Evolutionary conservation across 768 basidiomycete genomes (phyloP).

Genomic region (Macrocybe gigantea): DNA sequence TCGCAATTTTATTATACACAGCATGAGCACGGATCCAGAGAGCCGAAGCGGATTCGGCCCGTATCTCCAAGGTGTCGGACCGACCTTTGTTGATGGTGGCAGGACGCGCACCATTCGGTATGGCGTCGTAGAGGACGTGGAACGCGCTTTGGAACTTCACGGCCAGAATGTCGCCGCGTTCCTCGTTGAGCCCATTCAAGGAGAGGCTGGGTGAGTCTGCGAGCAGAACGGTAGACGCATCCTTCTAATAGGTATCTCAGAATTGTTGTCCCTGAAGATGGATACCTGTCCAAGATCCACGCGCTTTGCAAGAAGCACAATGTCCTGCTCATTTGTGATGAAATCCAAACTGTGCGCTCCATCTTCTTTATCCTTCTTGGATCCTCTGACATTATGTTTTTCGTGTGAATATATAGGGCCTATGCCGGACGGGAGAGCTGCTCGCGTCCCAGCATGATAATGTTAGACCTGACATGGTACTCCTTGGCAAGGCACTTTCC

Average conservation of each 20-base stretch:
- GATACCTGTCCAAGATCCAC: constrained; percentile 75
- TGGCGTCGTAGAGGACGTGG: constrained; percentile 78
- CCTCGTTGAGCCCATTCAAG: constrained; percentile 96
- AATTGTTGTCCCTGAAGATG: constrained; percentile 86
- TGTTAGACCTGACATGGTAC: constrained; percentile 85
- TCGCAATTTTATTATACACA: constrained; percentile 18
- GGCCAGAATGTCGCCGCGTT: constrained; percentile 88
- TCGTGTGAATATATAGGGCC: constrained; percentile 43
- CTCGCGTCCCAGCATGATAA: constrained; percentile 84
- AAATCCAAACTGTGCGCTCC: constrained; percentile 83
- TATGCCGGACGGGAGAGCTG: constrained; percentile 92
- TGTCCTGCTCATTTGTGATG: constrained; percentile 94
- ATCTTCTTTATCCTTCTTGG: constrained; percentile 1
- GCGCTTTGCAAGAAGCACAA: constrained; percentile 89
- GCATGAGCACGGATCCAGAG: constrained; percentile 95
- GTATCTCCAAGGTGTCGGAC: constrained; percentile 81
- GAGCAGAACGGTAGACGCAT: neutral
- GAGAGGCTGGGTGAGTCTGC: constrained; percentile 84
- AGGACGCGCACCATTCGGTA: constrained; percentile 63
- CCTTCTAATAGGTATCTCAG: constrained; percentile 28
- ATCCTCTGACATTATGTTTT: constrained; percentile 1
- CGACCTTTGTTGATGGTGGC: constrained; percentile 58
- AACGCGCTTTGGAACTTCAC: constrained; percentile 71
- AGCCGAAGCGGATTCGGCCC: constrained; percentile 87
- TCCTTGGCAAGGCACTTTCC: constrained; percentile 94